Conservation (phyloP, 257 asterid genomes). For the Mitragyna speciosa region DNA sequence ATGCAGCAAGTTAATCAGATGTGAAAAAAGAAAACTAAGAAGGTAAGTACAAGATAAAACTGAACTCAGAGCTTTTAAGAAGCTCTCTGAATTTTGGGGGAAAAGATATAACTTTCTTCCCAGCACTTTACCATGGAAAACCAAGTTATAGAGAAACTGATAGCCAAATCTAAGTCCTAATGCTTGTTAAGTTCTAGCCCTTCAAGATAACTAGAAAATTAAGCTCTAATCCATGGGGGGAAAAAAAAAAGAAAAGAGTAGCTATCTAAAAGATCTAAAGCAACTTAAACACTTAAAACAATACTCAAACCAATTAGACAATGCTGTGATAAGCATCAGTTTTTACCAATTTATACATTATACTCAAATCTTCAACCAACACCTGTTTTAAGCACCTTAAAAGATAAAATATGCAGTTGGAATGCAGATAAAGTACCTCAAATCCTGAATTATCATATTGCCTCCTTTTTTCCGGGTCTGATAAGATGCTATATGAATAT, state of each 20-base stretch:
- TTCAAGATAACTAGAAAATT: background rate
- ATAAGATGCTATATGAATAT: constrained; percentile 89
- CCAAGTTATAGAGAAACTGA: too few species aligned
- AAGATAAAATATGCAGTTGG: background rate
- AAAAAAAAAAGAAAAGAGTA: background rate
- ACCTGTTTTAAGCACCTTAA: background rate
- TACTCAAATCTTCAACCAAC: background rate
- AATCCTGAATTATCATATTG: constrained; percentile 90
- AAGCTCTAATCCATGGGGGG: background rate
- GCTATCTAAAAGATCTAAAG: background rate
- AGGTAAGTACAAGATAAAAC: too few species aligned
- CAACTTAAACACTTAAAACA: background rate
- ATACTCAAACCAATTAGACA: background rate
- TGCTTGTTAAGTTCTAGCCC: background rate
- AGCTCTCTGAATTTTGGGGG: too few species aligned
- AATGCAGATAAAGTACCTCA: constrained; percentile 56
- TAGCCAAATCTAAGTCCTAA: background rate
- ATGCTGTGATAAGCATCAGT: background rate
- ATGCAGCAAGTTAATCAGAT: too few species aligned
- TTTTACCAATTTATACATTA: background rate
- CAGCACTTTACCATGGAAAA: background rate
- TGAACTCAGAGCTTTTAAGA: background rate
- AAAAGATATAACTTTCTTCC: background rate
- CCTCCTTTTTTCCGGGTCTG: constrained; percentile 96
- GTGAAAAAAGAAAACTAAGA: background rate